A percentile compares a stretch with the other conserved stretches of the same genome.
phyloP scores from a whole-genome alignment of 225 moss, liverwort and hornwort species.

The Straminergon stramineum region DNA sequence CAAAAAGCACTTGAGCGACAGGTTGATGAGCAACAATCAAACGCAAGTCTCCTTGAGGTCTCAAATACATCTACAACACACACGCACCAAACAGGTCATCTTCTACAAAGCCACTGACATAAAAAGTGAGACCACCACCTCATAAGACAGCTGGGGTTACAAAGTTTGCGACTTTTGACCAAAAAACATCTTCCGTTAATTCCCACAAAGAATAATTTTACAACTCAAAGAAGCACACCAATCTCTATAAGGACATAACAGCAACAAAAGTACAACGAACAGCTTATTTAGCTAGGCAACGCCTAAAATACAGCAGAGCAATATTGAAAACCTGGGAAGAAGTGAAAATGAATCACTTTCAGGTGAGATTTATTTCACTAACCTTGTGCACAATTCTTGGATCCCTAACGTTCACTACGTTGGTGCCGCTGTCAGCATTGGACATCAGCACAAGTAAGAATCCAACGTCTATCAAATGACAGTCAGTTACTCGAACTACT shows the following conservation, averaged over 20 bases:
- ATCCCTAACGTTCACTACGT: constrained; percentile 60
- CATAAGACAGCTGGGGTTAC: neutral
- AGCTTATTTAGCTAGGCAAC: neutral
- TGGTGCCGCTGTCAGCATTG: constrained; percentile 32
- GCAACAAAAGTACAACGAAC: neutral
- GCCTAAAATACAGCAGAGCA: neutral
- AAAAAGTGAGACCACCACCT: neutral
- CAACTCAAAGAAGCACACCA: neutral
- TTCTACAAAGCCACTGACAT: neutral
- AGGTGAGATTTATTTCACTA: neutral
- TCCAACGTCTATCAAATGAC: neutral
- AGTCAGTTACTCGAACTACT: neutral
- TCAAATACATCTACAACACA: constrained; percentile 66
- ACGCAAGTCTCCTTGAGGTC: constrained; percentile 89
- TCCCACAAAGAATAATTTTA: neutral
- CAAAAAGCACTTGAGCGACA: constrained; percentile 65
- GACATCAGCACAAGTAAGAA: constrained; percentile 15
- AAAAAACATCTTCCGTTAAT: neutral
- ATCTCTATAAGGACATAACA: neutral
- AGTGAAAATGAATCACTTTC: neutral
- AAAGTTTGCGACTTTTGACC: neutral
- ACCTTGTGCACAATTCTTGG: constrained; percentile 71
- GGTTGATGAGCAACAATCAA: constrained; percentile 73
- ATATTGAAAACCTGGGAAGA: neutral
- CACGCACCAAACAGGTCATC: neutral